Conservation (phyloP, 768 basidiomycete species). For the Lactifluus subvellereus region DNA sequence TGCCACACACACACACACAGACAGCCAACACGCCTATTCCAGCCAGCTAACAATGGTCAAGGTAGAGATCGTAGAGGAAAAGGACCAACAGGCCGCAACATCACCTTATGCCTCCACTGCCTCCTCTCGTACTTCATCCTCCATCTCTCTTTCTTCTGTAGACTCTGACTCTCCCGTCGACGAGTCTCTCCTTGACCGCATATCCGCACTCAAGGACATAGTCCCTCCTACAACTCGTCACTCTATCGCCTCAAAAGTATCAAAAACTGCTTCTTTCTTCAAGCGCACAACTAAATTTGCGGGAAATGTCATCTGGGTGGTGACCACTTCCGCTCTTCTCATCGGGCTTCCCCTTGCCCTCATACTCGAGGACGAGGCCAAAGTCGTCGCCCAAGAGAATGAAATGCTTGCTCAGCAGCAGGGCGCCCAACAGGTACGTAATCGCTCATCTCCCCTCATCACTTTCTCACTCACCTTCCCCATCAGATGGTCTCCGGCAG, state of each 20-base stretch:
- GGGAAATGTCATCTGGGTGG: slow-evolving; percentile 90
- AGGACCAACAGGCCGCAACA: slow-evolving; percentile 48
- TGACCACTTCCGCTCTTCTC: slow-evolving; percentile 90
- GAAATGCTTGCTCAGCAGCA: slow-evolving; percentile 91
- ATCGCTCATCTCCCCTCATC: too few relatives aligned
- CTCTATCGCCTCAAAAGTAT: slow-evolving; percentile 54
- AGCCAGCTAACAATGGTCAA: slow-evolving; percentile 64
- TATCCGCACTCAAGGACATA: slow-evolving; percentile 92
- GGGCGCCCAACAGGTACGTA: slow-evolving; percentile 76
- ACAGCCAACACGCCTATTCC: neutral
- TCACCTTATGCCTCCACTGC: slow-evolving; percentile 74
- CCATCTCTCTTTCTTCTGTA: slow-evolving; percentile 73
- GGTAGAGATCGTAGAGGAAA: slow-evolving; percentile 82
- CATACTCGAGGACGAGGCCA: slow-evolving; percentile 92
- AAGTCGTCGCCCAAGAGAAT: slow-evolving; percentile 89
- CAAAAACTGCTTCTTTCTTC: slow-evolving; percentile 55
- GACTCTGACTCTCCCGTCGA: slow-evolving; percentile 65
- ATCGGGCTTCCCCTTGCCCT: slow-evolving; percentile 91
- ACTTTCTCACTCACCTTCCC: neutral
- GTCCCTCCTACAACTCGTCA: slow-evolving; percentile 88
- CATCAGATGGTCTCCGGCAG: slow-evolving; percentile 22
- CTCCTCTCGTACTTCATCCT: slow-evolving; percentile 65
- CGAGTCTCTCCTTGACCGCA: slow-evolving; percentile 82
- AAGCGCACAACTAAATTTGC: slow-evolving; percentile 64
- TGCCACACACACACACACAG: neutral